A percentile compares a stretch with the other conserved stretches of the same genome.
These are phyloP conservation scores for Stenogyne calaminthoides DNA, from an alignment of 305 asterid species.

Conservation along the genomic window DNA sequence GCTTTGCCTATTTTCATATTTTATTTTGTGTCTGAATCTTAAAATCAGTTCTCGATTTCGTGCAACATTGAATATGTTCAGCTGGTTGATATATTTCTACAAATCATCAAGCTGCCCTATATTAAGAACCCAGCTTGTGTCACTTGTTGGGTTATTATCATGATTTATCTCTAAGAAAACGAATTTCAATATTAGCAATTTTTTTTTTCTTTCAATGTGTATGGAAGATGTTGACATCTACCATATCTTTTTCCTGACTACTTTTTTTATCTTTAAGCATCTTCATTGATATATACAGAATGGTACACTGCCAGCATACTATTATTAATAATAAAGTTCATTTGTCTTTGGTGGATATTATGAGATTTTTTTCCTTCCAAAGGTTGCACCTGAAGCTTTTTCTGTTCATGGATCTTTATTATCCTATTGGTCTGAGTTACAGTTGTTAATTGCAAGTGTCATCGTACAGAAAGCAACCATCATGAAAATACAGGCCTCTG, in stretches of 20 bases:
- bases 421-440: slow-evolving; percentile 22
- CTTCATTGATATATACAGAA: not conserved
- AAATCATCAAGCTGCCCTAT: slow-evolving; percentile 21
- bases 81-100: not conserved
- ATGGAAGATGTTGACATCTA: not conserved
- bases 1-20: too few relatives aligned
- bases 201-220: not conserved
- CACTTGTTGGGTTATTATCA: slow-evolving; percentile 2
- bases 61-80: not conserved
- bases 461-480: slow-evolving; percentile 2
- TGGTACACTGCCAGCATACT: not conserved
- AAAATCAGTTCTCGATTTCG: too few relatives aligned
- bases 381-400: slow-evolving; percentile 3
- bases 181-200: slow-evolving; percentile 8
- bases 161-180: slow-evolving; percentile 22
- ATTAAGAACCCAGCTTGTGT: slow-evolving; percentile 1
- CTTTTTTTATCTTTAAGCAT: not conserved
- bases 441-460: slow-evolving; percentile 11
- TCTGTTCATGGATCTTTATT: slow-evolving; percentile 13
- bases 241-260: slow-evolving; percentile 3
- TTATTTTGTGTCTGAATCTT: too few relatives aligned
- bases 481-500: slow-evolving; percentile 2
- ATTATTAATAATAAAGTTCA: slow-evolving; percentile 15
- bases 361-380: not conserved
- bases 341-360: slow-evolving; percentile 7